Conservation (phyloP, 108 stramenopile species). For the Skeletonema tropicum region DNA sequence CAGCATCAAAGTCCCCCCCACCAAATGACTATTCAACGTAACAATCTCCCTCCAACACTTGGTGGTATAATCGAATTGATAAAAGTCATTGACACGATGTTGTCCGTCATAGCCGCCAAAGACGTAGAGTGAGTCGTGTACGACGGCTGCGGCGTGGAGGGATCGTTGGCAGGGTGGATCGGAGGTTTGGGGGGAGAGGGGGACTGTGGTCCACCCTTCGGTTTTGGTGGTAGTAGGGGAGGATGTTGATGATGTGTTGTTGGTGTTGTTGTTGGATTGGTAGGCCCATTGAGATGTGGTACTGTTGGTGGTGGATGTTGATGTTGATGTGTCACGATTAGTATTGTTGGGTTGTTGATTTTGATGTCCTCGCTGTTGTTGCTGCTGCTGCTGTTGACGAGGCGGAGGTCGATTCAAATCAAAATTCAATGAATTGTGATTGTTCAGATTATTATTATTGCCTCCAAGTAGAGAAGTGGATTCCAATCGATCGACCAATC, state of each 20-base stretch:
- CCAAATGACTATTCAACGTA: conserved; percentile 18
- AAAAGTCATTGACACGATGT: conserved; percentile 90
- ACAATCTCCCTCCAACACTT: conserved; percentile 50
- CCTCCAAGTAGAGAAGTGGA: background rate
- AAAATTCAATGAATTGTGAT: background rate
- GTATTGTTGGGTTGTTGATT: background rate
- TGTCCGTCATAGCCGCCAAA: conserved; percentile 91
- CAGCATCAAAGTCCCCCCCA: background rate
- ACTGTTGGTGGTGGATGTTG: background rate
- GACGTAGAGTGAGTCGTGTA: conserved; percentile 66
- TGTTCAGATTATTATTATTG: conserved; percentile 1
- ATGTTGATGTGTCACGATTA: too few species aligned
- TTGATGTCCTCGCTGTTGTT: conserved; percentile 1
- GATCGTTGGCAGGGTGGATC: conserved; percentile 70
- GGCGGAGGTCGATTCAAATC: background rate
- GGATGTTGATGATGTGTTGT: too few species aligned
- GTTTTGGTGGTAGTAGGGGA: background rate
- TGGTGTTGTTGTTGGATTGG: too few species aligned
- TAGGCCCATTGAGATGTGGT: background rate
- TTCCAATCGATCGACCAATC: background rate
- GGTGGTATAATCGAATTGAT: conserved; percentile 89
- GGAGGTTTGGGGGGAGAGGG: conserved; percentile 18
- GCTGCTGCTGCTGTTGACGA: conserved; percentile 9
- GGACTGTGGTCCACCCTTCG: conserved; percentile 41
- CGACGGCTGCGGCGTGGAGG: conserved; percentile 88